phyloP scores from a whole-genome alignment of 768 basidiomycete genomes.

The Amanita brunnescens region DNA sequence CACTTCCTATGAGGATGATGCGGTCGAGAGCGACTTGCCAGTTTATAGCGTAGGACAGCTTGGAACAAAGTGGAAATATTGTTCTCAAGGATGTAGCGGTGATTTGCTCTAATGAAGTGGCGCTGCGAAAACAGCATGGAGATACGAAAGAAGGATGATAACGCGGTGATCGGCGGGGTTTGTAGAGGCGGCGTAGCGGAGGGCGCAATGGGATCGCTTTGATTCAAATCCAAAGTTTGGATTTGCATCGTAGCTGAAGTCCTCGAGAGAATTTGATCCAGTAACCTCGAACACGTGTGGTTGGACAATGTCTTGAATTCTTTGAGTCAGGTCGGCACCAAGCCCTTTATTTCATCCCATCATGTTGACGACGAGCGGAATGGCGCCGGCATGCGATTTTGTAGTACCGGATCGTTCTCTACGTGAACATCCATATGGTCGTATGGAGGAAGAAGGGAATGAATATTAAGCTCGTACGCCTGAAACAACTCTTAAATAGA shows the following conservation, averaged over 20 bases:
- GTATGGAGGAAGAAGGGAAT: slow-evolving; percentile 27
- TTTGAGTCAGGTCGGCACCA: slow-evolving; percentile 66
- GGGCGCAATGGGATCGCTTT: slow-evolving; percentile 19
- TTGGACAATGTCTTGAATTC: slow-evolving; percentile 60
- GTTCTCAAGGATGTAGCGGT: slow-evolving; percentile 57
- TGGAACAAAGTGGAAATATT: slow-evolving; percentile 54
- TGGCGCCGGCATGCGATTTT: slow-evolving; percentile 35
- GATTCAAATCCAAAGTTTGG: neutral
- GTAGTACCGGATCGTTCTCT: slow-evolving; percentile 19
- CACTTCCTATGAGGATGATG: slow-evolving; percentile 63
- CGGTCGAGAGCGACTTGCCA: slow-evolving; percentile 46
- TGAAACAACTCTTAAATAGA: slow-evolving; percentile 60
- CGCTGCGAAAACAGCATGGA: slow-evolving; percentile 41
- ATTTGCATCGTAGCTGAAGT: neutral
- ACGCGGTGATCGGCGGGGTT: slow-evolving; percentile 63
- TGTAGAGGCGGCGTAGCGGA: slow-evolving; percentile 34
- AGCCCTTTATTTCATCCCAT: no score
- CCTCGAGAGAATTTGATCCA: no score
- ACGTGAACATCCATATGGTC: slow-evolving; percentile 13
- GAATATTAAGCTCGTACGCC: slow-evolving; percentile 61
- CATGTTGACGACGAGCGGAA: slow-evolving; percentile 83
- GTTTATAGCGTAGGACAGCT: slow-evolving; percentile 66
- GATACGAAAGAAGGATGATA: no score
- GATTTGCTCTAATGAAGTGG: slow-evolving; percentile 20
- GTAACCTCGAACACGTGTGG: no score